Conservation (phyloP, 106 monocot genomes). For the Hemerocallis citrina region DNA sequence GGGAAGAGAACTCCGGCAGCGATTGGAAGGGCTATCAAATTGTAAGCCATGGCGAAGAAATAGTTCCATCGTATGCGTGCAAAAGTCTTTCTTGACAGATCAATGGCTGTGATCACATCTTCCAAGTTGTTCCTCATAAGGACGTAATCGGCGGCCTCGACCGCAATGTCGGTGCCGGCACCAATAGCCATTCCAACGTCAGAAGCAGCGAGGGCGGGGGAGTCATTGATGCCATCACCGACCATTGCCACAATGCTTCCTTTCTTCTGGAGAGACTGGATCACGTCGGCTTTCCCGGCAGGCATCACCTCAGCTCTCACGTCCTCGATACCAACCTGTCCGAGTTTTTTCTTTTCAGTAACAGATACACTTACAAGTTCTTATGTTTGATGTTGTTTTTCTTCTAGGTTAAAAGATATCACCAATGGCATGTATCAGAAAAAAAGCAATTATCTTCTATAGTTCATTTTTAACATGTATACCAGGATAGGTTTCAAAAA, state of each 20-base stretch:
- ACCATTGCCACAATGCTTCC: constrained; percentile 87
- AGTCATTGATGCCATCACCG: constrained; percentile 95
- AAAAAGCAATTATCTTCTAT: too few species aligned
- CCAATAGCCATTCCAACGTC: constrained; percentile 97
- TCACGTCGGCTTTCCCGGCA: constrained; percentile 67
- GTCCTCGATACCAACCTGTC: constrained; percentile 82
- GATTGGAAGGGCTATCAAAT: constrained; percentile 67
- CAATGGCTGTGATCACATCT: constrained; percentile 90
- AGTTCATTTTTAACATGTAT: too few species aligned
- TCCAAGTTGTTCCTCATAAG: constrained; percentile 80
- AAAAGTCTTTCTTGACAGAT: constrained; percentile 94
- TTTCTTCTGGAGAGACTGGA: constrained; percentile 51
- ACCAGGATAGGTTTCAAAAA: too few species aligned
- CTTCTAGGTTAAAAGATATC: too few species aligned
- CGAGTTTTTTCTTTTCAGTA: background rate
- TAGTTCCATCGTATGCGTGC: constrained; percentile 74
- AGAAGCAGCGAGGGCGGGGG: constrained; percentile 82
- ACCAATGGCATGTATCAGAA: too few species aligned
- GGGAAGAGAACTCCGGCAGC: constrained; percentile 90
- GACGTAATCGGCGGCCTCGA: constrained; percentile 91
- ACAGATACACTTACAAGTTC: too few species aligned
- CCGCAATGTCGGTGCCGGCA: constrained; percentile 84
- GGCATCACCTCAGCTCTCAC: constrained; percentile 93
- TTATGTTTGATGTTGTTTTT: too few species aligned
- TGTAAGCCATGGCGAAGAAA: constrained; percentile 86